Evolutionary conservation across 179 eudicot genomes (phyloP).

Genomic region (Kewa caespitosa): DNA sequence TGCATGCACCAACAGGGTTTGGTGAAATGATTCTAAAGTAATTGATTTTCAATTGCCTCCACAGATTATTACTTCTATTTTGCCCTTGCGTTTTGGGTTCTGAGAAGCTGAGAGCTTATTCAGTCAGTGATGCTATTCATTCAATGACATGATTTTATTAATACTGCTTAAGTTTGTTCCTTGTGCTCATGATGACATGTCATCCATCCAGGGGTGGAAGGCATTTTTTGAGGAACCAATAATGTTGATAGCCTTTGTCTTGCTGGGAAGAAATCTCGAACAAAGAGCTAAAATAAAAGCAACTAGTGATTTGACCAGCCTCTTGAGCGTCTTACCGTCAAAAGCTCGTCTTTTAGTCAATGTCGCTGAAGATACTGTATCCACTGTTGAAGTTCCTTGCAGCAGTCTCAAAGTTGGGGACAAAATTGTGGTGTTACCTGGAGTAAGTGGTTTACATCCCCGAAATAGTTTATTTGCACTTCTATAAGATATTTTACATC

Average conservation of each 20-base stretch:
- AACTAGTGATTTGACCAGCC: slow-evolving; percentile 93
- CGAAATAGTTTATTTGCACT: neutral
- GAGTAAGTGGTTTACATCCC: slow-evolving; percentile 53
- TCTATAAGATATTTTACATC: neutral
- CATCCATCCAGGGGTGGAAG: slow-evolving; percentile 78
- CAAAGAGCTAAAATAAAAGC: slow-evolving; percentile 98
- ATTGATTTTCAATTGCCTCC: neutral
- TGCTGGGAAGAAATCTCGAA: slow-evolving; percentile 96
- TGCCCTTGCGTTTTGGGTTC: neutral
- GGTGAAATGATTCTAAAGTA: neutral
- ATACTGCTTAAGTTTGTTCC: neutral
- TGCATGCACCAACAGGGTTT: neutral
- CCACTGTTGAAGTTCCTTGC: slow-evolving; percentile 88
- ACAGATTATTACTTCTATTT: neutral
- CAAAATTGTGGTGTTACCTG: slow-evolving; percentile 87
- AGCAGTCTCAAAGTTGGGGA: slow-evolving; percentile 87
- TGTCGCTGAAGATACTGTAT: slow-evolving; percentile 49
- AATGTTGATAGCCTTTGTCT: slow-evolving; percentile 96
- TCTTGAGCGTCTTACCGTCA: slow-evolving; percentile 77
- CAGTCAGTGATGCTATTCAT: neutral
- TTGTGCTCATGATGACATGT: slow-evolving; percentile 14
- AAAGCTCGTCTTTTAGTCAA: slow-evolving; percentile 88
- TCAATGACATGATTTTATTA: neutral
- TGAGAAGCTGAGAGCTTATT: neutral
- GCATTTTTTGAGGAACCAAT: slow-evolving; percentile 97